Base-by-base conservation (phyloP, 345 rosid species). In the Eutrema yunnanense region DNA sequence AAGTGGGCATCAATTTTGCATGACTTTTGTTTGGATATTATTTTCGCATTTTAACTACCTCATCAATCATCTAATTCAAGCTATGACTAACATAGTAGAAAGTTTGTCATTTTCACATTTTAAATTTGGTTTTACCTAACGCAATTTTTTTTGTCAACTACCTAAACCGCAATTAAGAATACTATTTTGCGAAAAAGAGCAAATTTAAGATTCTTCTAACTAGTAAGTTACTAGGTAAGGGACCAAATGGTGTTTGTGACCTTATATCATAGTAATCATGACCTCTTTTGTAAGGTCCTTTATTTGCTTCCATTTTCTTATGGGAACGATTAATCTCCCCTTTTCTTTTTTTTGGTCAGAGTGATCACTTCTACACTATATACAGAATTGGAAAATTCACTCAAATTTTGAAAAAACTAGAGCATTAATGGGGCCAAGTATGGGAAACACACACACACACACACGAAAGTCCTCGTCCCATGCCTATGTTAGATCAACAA, bases 401-500 rank as follows among this genome's bases (percentile, higher is more conserved):
- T 8, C 22, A 33, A 54, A 22, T 13, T 32, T 6, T 54, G 40
- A n/a, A 55, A 55, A 54, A 29, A 54, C 14, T 46, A 6, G 16
- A 55, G 49, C 64, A 62, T 53, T 61, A 46, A 54, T 62, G 10
- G 13, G 22, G 69, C 10, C 2, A 50, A 26, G 19, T 44, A 43
- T 67, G 69, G 71, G 79, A 75, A 75, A 62, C 44, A 44, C 57
- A 16, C 16, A 16, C 16, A 16, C 16, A 43, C 30, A 22, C 55
- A 44, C 44, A 62, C 70, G 52, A 68, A 75, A 69, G 70, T 75
- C 74, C 19, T 53, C 41, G 30, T 36, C 65, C 64, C 70, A 69
- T 68, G 70, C 44, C 36, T 46, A 67, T 49, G 40, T 75, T 75
- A 75, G 79, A 75, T 75, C 36, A 75, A 69, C 79, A 38, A 62